phyloP scores from a whole-genome alignment of 129 eudicot species.

The Mikania micrantha region DNA sequence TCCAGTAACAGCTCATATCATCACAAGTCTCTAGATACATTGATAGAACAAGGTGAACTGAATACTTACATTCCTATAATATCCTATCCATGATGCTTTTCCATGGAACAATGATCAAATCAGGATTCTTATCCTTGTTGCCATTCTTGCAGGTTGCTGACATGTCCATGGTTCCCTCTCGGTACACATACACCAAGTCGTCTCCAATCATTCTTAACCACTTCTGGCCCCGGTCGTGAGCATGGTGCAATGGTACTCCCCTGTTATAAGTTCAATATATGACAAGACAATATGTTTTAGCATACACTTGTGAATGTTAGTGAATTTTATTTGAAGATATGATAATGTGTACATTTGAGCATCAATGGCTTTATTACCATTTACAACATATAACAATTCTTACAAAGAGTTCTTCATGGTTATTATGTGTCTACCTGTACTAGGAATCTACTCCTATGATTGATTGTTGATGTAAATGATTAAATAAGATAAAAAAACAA shows the following conservation, averaged over 20 bases:
- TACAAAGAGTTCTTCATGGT: not conserved
- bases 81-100: conserved; percentile 9
- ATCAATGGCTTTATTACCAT: not conserved
- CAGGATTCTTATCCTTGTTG: conserved; percentile 13
- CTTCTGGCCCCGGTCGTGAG: conserved; percentile 27
- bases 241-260: conserved; percentile 44
- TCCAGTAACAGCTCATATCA: not conserved
- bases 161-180: conserved; percentile 37
- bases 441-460: not conserved
- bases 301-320: too few relatives aligned
- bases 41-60: not conserved
- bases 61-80: conserved; percentile 13
- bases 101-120: conserved; percentile 11
- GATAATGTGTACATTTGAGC: too few relatives aligned
- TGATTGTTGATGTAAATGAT: not conserved
- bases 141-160: conserved; percentile 9
- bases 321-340: too few relatives aligned
- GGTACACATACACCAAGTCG: conserved; percentile 34
- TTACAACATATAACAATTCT: not conserved
- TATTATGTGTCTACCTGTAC: too few relatives aligned
- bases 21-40: not conserved
- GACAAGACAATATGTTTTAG: too few relatives aligned
- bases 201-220: conserved; percentile 33
- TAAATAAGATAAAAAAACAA: not conserved
- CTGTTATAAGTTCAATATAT: conserved; percentile 18